Evolutionary conservation across 1,284 basidiomycete genomes (phyloP), one percentile per base, ranked within the genome.

Genomic region (Boletus sp.): DNA sequence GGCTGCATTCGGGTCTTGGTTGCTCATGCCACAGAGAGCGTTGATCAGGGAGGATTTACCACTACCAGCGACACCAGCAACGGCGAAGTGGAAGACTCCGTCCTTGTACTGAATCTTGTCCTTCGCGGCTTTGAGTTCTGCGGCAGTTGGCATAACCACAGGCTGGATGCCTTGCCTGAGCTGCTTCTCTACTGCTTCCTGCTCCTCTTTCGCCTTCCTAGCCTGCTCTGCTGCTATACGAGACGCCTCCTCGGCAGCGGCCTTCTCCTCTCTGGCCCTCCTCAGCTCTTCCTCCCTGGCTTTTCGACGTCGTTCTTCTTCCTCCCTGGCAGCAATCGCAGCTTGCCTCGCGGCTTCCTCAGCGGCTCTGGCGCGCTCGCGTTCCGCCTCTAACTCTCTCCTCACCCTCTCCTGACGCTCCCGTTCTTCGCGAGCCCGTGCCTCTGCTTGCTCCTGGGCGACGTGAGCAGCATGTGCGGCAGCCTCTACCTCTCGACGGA

Each of bases 31-130:
- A 16, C 77, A 72, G 51, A 78, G 58, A 6, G 71, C 68, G 14
- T 77, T 77, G 60, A 78, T 69, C 52, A 76, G 53, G 21, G 75
- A 73, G 2, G 77, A 78, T 60, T 78, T 77, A 2, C 77, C 77
- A 14, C 74, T 74, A 13, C 76, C 76, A 21, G 75, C 67, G 21
- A 71, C 46, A 1, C 76, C 76, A 37, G 74, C 71, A 23, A 78
- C 55, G 8, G 73, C 77, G 31, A 75, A 64, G 55, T 78, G 72
- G 54, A 73, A 71, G 17, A 65, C 9, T 2, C 71, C 71, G 16
- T 69, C 60, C 49, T 60, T 65, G 63, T 76, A 74, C 52, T 68
- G 67, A 21, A 71, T 56, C 25, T 59, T 65, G 27, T 59, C 37
- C 57, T 73, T 74, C 8, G 69, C 66, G 7, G 59, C 65, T 30